Base-by-base conservation (phyloP, 805 yeast species). In the Middelhovenomyces tepae region DNA sequence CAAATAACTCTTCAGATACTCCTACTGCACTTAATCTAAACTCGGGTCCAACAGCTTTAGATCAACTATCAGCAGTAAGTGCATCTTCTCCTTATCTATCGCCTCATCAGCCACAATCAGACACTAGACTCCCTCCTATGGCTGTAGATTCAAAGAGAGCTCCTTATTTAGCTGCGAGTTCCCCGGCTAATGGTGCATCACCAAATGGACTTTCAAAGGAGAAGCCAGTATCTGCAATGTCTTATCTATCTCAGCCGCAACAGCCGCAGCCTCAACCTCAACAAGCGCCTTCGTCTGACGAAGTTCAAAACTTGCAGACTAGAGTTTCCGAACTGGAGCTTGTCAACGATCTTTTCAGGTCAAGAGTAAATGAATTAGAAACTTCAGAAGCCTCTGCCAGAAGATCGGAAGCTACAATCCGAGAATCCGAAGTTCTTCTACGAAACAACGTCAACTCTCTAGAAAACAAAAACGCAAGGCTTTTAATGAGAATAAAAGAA, bases 321-420 rank as follows among this genome's bases (percentile, higher is more conserved):
- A 67, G 94, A 38, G 83, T 87, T 16, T 73, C 81, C 10, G 97
- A 89, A 54, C 67, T 89, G 40, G 97, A 89, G 54, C 65, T 87
- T 26, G 94, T 89, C 27, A 87, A 86, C 48, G 96, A 87, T 53
- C 62, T 89, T 38, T 83, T 85, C 62, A 73, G 83, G 46, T 73
- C 89, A 5, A 72, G 94, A 45, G 83, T 89, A 27, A 64, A 71
- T 54, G 95, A 89, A 52, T 64, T 89, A 43, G 95, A 89, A 58
- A 46, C 53, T 16, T 42, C 55, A 2, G 67, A 62, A 37, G 35
- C 49, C 6, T 45, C 52, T 16, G 54, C 62, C 7, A 47, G 64
- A 5, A 42, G 44, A 22, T 41, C 51, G 5, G 60, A 55, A 37
- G 43, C 44, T 15, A 41, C 45, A n/a, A 35, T 52, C 13, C 45